These are phyloP conservation scores for Tolypocladium tropicale DNA, from an alignment of 2,329 filamentous ascomycete species.

Conservation along the genomic window DNA sequence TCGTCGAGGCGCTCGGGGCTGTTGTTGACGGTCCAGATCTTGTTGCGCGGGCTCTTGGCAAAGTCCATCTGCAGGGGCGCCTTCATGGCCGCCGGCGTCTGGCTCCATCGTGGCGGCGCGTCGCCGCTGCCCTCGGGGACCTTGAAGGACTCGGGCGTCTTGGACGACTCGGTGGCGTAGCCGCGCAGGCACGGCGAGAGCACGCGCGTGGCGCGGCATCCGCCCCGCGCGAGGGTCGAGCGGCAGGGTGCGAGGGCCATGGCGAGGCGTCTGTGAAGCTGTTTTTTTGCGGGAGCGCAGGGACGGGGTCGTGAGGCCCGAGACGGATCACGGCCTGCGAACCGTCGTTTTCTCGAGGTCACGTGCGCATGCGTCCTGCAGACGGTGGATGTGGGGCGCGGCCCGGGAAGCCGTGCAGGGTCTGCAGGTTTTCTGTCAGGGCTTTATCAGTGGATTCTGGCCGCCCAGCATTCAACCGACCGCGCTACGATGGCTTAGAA, in stretches of 20 bases:
- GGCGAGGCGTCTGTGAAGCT: slow-evolving; percentile 3
- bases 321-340: not conserved
- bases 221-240: slow-evolving; percentile 15
- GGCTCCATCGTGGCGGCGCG: slow-evolving; percentile 53
- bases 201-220: slow-evolving; percentile 11
- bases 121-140: slow-evolving; percentile 4
- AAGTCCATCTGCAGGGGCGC: slow-evolving; percentile 55
- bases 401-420: not conserved
- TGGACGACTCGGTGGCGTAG: slow-evolving; percentile 16
- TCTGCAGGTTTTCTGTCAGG: not conserved
- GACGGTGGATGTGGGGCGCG: not conserved
- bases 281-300: slow-evolving; percentile 1
- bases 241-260: slow-evolving; percentile 25
- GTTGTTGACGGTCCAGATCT: slow-evolving; percentile 60
- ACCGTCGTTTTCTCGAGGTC: not conserved
- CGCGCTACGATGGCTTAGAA: slow-evolving; percentile 1
- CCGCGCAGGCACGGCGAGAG: slow-evolving; percentile 15
- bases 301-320: not conserved
- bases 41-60: slow-evolving; percentile 41
- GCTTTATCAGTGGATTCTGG: not conserved
- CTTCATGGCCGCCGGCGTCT: slow-evolving; percentile 60
- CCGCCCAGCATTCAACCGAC: not conserved
- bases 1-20: slow-evolving; percentile 64
- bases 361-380: not conserved
- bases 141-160: slow-evolving; percentile 17